Evolutionary conservation across 208 protist genomes (phyloP).

Genomic region (Leishmania aethiopica): DNA sequence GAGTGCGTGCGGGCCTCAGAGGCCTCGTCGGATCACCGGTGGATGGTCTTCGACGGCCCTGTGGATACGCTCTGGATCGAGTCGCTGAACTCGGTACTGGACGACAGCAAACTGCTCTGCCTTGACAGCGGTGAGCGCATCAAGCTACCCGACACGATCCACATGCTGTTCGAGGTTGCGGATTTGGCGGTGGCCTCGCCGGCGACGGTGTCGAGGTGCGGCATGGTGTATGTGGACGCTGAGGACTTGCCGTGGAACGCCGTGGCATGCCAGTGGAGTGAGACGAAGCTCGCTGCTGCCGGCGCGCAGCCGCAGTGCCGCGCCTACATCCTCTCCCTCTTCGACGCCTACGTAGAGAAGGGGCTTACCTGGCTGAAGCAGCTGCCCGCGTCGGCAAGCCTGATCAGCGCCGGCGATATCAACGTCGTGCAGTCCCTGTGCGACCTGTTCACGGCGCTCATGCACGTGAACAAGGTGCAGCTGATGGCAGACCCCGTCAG

Average conservation of each 20-base stretch:
- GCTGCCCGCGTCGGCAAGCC: slow-evolving; percentile 51
- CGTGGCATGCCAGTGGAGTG: slow-evolving; percentile 89
- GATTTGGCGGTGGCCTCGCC: slow-evolving; percentile 98
- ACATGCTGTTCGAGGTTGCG: slow-evolving; percentile 97
- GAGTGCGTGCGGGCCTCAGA: slow-evolving; percentile 87
- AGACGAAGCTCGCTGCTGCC: slow-evolving; percentile 67
- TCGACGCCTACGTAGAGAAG: slow-evolving; percentile 85
- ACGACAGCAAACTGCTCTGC: slow-evolving; percentile 98
- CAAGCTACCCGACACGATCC: slow-evolving; percentile 95
- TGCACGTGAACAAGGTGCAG: slow-evolving; percentile 74
- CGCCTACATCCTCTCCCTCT: slow-evolving; percentile 89
- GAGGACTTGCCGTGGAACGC: slow-evolving; percentile 94
- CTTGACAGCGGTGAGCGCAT: slow-evolving; percentile 98
- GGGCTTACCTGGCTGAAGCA: slow-evolving; percentile 90
- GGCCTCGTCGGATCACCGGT: slow-evolving; percentile 89
- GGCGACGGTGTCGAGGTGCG: slow-evolving; percentile 98
- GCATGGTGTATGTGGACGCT: slow-evolving; percentile 98
- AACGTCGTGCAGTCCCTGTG: slow-evolving; percentile 95
- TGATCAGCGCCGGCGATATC: slow-evolving; percentile 91
- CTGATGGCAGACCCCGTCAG: slow-evolving; percentile 72
- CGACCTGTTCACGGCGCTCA: slow-evolving; percentile 89
- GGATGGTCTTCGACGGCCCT: slow-evolving; percentile 98
- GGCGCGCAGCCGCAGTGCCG: slow-evolving; percentile 66
- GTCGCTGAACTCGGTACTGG: slow-evolving; percentile 98
- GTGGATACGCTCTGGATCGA: slow-evolving; percentile 99